Base-by-base conservation (phyloP, 768 basidiomycete species). In the Sarcomyxa edulis region DNA sequence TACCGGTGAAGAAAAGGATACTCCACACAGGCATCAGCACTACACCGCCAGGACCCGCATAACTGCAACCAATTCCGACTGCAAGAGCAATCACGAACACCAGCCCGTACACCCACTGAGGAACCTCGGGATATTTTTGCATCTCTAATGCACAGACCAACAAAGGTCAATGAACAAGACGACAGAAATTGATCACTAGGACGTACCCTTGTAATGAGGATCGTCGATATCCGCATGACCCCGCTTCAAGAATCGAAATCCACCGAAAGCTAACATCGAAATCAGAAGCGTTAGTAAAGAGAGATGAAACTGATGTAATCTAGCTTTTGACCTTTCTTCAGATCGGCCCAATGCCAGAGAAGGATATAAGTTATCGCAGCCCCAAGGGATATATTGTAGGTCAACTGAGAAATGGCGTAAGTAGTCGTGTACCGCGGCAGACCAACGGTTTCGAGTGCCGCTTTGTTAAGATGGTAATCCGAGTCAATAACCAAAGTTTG, bases 1-100 rank as follows among this genome's bases (percentile, higher is more conserved):
- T 31, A 64, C 70, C 53, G 7, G 72, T 72, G 46, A 77, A 72
- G 39, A 70, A 52, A 25, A 78, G 55, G 40, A 77, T 57, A 43
- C 67, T 71, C 74, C 74, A 78, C 32, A 69, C 69, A 5, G 75
- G 76, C 46, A 78, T 58, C 21, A 74, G 66, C 12, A 71, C 67
- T 4, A 55, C 51, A 3, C 65, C 62, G n/a, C n/a, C n/a, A n/a
- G n/a, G n/a, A 20, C 62, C 62, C 16, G 60, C 55, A 45, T 67
- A 67, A 34, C 60, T 57, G 42, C 60, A 61, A 19, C 72, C 73
- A 39, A 77, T 74, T 10, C 68, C 73, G 6, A 77, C 53, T 7
- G 45, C 66, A 15, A 77, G 47, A 1, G 72, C 71, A 5, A 59
- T 49, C n/a, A 72, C 10, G 47, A 77, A 72, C 10, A 76, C 46